phyloP scores from a whole-genome alignment of 345 rosid genomes.

The Eucalyptus curtisii region DNA sequence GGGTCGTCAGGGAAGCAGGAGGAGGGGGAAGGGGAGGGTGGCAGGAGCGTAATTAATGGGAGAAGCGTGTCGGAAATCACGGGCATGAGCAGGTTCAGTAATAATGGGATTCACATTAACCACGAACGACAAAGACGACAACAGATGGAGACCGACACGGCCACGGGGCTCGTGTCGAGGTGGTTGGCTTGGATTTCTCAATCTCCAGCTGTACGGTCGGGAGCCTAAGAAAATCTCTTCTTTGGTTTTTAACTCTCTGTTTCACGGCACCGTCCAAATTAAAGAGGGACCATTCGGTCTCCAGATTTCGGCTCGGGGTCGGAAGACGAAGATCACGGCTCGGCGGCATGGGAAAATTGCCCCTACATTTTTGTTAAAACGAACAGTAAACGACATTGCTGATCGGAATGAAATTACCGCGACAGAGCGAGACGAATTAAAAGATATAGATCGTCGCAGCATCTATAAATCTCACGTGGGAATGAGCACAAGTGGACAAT shows the following conservation, averaged over 20 bases:
- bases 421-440: background rate
- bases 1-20: background rate
- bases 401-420: background rate
- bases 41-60: conserved; percentile 41
- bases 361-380: background rate
- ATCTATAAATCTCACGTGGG: background rate
- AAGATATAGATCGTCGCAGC: background rate
- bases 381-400: background rate
- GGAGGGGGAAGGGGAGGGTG: background rate
- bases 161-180: conserved; percentile 6
- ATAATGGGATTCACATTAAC: background rate
- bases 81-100: conserved; percentile 32
- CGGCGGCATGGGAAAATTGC: background rate
- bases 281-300: background rate
- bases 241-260: background rate
- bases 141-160: conserved; percentile 37
- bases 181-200: conserved; percentile 25
- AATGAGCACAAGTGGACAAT: no score
- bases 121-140: background rate
- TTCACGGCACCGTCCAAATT: background rate
- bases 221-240: background rate
- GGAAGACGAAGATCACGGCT: background rate
- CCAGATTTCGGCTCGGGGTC: background rate
- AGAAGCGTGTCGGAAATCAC: conserved; percentile 87
- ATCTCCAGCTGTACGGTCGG: conserved; percentile 1